A percentile compares a stretch with the other conserved stretches of the same genome.
Conservation (phyloP, 2,329 filamentous ascomycete species). For the Metarhizium sp. region DNA sequence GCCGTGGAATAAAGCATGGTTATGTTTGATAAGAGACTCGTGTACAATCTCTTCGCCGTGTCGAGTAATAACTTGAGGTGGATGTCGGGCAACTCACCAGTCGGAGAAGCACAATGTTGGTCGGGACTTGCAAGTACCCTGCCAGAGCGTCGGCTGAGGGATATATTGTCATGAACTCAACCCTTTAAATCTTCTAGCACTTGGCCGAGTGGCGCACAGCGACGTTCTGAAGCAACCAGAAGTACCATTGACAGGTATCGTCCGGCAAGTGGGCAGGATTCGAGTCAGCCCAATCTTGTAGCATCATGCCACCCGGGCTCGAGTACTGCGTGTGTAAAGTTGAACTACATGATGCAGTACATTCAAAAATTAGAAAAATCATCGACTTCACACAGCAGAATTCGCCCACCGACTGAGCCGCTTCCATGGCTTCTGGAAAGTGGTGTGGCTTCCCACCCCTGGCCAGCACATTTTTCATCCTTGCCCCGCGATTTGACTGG, state of each 20-base stretch:
- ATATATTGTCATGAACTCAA: not conserved
- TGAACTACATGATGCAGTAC: no score
- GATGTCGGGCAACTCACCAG: no score
- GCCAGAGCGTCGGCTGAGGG: not conserved
- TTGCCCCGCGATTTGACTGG: not conserved
- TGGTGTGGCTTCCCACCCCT: not conserved
- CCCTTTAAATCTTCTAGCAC: not conserved
- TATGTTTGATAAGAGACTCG: no score
- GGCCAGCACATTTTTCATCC: not conserved
- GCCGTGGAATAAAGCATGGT: no score
- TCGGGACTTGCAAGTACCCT: not conserved
- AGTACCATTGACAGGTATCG: not conserved
- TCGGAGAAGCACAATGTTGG: no score
- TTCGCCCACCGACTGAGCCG: not conserved
- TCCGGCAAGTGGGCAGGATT: not conserved
- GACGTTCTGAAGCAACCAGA: no score
- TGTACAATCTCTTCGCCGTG: no score
- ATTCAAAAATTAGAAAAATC: no score
- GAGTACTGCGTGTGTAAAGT: not conserved
- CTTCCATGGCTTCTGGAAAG: slow-evolving; percentile 1
- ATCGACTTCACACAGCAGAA: no score
- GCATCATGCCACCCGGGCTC: not conserved
- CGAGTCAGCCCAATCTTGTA: not conserved
- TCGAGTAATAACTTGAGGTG: no score
- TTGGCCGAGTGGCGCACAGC: not conserved